Conservation (phyloP, 2,329 filamentous ascomycete genomes). For the Neurospora crassa region DNA sequence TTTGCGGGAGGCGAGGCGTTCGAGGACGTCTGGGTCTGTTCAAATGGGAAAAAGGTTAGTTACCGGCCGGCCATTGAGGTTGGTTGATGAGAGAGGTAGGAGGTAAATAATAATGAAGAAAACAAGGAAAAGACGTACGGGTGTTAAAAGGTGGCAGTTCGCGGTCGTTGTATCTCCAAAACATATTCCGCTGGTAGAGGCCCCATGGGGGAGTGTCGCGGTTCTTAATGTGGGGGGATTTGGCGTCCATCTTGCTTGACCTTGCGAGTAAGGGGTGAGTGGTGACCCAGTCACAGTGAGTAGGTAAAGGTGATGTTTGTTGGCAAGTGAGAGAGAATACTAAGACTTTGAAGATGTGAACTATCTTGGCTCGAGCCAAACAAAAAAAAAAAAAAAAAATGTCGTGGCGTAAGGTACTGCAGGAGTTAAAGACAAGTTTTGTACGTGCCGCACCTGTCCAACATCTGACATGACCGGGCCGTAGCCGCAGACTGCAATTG, state of each 20-base stretch:
- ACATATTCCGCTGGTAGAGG: slow-evolving; percentile 19
- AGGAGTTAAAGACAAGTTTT: not conserved
- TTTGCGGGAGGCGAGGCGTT: slow-evolving; percentile 44
- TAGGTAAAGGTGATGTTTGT: no score
- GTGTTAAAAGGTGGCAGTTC: not conserved
- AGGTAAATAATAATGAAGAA: no score
- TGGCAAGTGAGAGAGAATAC: not conserved
- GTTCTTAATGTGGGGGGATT: slow-evolving; percentile 17
- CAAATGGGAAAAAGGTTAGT: not conserved
- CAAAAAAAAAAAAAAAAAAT: not conserved
- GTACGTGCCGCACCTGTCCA: not conserved
- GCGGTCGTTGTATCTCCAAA: slow-evolving; percentile 19
- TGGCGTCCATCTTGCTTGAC: slow-evolving; percentile 10
- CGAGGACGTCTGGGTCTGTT: slow-evolving; percentile 27
- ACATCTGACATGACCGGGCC: not conserved
- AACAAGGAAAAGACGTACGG: not conserved
- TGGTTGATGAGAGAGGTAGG: not conserved
- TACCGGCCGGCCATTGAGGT: not conserved
- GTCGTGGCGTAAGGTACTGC: not conserved
- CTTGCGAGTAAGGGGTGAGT: no score
- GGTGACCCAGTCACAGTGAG: no score
- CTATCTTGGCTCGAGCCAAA: not conserved
- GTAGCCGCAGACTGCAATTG: not conserved
- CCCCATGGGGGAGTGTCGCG: slow-evolving; percentile 19
- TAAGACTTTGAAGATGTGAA: not conserved